phyloP scores from a whole-genome alignment of 306 rosid species.

The Ceratonia siliqua region DNA sequence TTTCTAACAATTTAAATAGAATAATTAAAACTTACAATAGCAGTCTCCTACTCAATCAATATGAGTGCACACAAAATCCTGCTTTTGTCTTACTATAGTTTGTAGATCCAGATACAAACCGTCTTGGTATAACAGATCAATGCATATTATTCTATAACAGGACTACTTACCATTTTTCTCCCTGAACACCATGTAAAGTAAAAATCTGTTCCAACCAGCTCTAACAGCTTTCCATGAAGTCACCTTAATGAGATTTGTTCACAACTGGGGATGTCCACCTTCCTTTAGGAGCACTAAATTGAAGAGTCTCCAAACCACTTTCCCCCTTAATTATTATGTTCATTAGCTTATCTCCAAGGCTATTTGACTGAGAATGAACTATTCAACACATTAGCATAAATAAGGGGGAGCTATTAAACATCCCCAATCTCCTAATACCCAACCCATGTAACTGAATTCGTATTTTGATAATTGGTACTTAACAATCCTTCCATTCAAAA shows the following conservation, averaged over 20 bases:
- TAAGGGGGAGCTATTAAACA: not conserved
- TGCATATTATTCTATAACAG: not conserved
- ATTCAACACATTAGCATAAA: conserved; percentile 1
- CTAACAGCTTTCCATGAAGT: not conserved
- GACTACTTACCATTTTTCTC: not conserved
- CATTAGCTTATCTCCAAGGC: not conserved
- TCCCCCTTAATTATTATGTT: not conserved
- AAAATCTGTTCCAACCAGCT: not conserved
- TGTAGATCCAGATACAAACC: too few species aligned
- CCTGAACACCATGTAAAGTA: not conserved
- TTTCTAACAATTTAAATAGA: too few species aligned
- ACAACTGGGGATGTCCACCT: not conserved
- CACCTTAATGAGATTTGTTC: not conserved
- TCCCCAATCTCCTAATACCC: not conserved
- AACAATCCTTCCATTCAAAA: not conserved
- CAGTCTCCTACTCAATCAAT: too few species aligned
- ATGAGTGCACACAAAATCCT: too few species aligned
- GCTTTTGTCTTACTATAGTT: too few species aligned
- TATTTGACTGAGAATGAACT: not conserved
- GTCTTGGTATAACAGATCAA: not conserved
- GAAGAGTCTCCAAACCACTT: not conserved
- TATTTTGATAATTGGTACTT: conserved; percentile 4
- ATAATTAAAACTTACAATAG: too few species aligned
- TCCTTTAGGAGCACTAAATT: not conserved
- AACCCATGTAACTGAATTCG: conserved; percentile 6